Base-by-base conservation (phyloP, 768 basidiomycete species). In the Pleurotus tuoliensis region DNA sequence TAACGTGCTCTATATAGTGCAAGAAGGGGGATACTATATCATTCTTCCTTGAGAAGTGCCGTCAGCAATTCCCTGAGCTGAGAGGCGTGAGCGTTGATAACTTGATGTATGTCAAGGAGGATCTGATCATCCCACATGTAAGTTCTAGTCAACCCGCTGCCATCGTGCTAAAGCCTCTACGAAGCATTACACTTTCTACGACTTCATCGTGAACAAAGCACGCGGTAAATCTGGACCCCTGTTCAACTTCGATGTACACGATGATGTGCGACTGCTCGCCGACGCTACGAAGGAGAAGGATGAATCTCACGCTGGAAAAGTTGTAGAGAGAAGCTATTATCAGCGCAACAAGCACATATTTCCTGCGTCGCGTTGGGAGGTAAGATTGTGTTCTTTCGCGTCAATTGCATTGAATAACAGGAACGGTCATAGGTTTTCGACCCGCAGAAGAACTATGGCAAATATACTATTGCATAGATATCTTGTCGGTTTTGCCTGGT, bases 81-180 rank as follows among this genome's bases (percentile, higher is more conserved):
- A 76, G 95, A 54, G 88, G 88, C 7, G 84, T 94, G 47, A 90
- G 86, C 55, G 94, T 91, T 16, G 97, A 99, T 71, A 99, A 98
- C 68, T 72, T 99, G 38, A 98, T 98, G 95, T 99, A 98, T 73
- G 83, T 99, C 72, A 98, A 98, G 90, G 97, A 99, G 77, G 97
- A 99, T 67, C 76, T 99, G 51, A 95, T 99, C 61, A 94, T 99
- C 65, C 97, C 97, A 13, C 94, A 95, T 66, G 95, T 94, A 71
- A 45, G 88, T 70, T 2, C 15, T 54, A 5, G 47, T 44, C 20
- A 16, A 22, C 44, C 9, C 11, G 4, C 16, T 47, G 55, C 44
- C 51, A 38, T 57, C 6, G 55, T 57, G 22, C 24, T 38, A 12
- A 44, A 55, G 39, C 48, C 37, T 49, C 25, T 44, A 18, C 24